Evolutionary conservation across 768 basidiomycete genomes (phyloP).

Genomic region (Mycena albidolilacea): DNA sequence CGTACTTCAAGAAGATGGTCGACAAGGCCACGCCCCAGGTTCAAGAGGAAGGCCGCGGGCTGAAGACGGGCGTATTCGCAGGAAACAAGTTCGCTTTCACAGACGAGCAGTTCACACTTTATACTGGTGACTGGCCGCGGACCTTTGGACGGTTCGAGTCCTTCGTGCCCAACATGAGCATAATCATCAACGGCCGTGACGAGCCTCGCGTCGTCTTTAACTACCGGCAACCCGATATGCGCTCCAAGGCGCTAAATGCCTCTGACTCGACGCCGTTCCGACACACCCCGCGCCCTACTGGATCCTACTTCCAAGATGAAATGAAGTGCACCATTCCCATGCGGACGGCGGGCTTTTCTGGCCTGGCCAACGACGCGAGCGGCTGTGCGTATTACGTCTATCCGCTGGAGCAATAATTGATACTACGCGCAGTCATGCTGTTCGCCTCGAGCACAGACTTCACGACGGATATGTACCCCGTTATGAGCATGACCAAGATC

Average conservation of each 20-base stretch:
- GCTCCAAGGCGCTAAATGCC: slow-evolving; percentile 27
- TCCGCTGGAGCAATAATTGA: not conserved
- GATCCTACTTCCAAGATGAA: slow-evolving; percentile 34
- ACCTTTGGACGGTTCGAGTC: slow-evolving; percentile 29
- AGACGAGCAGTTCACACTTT: slow-evolving; percentile 35
- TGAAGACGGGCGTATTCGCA: slow-evolving; percentile 32
- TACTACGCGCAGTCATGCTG: slow-evolving; percentile 28
- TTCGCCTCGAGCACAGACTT: slow-evolving; percentile 37
- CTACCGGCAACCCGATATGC: slow-evolving; percentile 18
- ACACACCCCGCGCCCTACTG: slow-evolving; percentile 35
- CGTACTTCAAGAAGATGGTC: slow-evolving; percentile 37
- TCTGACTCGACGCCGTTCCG: slow-evolving; percentile 38
- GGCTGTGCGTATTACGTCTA: slow-evolving; percentile 28
- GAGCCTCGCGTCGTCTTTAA: slow-evolving; percentile 41
- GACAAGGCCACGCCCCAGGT: slow-evolving; percentile 16
- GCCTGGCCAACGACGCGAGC: slow-evolving; percentile 37
- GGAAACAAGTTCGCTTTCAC: slow-evolving; percentile 23
- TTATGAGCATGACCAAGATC: slow-evolving; percentile 40
- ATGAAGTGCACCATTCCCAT: slow-evolving; percentile 35
- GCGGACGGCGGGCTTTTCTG: slow-evolving; percentile 32
- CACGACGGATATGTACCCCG: slow-evolving; percentile 39
- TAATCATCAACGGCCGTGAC: slow-evolving; percentile 40
- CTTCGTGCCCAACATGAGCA: slow-evolving; percentile 36
- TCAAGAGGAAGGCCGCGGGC: slow-evolving; percentile 31
- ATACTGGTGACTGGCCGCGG: slow-evolving; percentile 35